A percentile compares a stretch with the other conserved stretches of the same genome.
Conservation (phyloP, 2,329 filamentous ascomycete genomes). For the Exserohilum turcica region DNA sequence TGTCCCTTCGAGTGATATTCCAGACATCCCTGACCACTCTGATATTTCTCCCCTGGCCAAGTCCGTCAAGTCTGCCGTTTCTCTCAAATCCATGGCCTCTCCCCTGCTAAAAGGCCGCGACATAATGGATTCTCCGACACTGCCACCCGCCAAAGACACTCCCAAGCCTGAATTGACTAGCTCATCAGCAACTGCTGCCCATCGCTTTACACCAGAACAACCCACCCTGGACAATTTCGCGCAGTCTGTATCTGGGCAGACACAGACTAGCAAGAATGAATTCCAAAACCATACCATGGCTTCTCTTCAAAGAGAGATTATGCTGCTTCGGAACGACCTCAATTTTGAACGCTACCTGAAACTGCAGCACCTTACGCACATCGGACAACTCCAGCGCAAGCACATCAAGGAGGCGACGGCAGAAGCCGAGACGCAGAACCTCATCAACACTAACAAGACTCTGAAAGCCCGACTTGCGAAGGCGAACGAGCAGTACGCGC, state of each 20-base stretch:
- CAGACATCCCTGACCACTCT: constrained; percentile 26
- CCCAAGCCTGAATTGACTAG: constrained; percentile 31
- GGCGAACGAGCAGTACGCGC: constrained; percentile 70
- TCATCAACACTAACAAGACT: constrained; percentile 76
- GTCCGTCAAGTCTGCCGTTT: constrained; percentile 51
- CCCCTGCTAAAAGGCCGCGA: constrained; percentile 51
- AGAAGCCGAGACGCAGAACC: constrained; percentile 80
- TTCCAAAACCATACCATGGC: constrained; percentile 46
- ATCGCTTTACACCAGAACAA: constrained; percentile 27
- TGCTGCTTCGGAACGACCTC: constrained; percentile 77
- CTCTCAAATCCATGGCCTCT: constrained; percentile 53
- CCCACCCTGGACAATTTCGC: constrained; percentile 44
- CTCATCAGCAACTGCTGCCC: constrained; percentile 25
- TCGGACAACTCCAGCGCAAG: constrained; percentile 75
- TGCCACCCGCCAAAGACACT: constrained; percentile 55
- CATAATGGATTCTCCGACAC: constrained; percentile 65
- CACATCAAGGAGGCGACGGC: constrained; percentile 77
- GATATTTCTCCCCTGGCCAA: constrained; percentile 30
- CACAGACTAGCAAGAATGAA: constrained; percentile 34
- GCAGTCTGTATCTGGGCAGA: constrained; percentile 30
- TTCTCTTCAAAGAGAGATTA: constrained; percentile 72
- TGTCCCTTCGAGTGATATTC: constrained; percentile 28
- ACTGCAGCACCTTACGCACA: constrained; percentile 80
- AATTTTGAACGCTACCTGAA: constrained; percentile 85
- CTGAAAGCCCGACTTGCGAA: constrained; percentile 75